Evolutionary conservation across 1,284 basidiomycete genomes (phyloP), one percentile per base, ranked within the genome.

Genomic region (Dichomitus squalens): DNA sequence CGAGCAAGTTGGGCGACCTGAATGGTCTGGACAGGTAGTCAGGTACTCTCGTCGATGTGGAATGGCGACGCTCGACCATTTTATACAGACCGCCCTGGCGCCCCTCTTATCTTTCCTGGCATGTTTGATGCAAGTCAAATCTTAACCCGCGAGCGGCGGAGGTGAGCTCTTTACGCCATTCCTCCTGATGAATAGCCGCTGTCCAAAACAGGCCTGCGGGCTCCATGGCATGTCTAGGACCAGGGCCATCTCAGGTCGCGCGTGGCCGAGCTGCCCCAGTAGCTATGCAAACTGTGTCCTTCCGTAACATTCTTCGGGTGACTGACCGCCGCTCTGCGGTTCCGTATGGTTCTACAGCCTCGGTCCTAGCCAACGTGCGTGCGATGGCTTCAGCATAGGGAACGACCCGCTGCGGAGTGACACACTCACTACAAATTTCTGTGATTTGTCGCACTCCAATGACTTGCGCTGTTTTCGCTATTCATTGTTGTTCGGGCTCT

Each of bases 91-190:
- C 11, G 18, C 11, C 46, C 9, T n/a, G 14, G 44, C 35, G 38
- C 46, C 36, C 43, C 39, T 11, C 40, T 49, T 54, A 52, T 57
- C 53, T 14, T 12, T 18, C 9, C 23, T 21, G 54, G 34, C 46
- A 60, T 36, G 23, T 35, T 33, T 39, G 49, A 23, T 47, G 51
- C 38, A 46, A 39, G 46, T 4, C 31, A 39, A 25, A 25, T 23
- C 12, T 25, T n/a, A 12, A 29, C 20, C 34, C 29, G 36, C 18
- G n/a, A 23, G 31, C n/a, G n/a, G 29, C 7, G 16, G 40, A 38
- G 39, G n/a, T 65, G 63, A 33, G 60, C 51, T 33, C 52, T 63
- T 63, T 63, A 54, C 27, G 63, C 63, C 40, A 65, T 65, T 65
- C 61, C 60, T 39, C 18, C 36, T 46, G 12, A 20, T 25, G 39